A percentile compares a stretch with the other conserved stretches of the same genome.
phyloP scores from a whole-genome alignment of 495 filamentous ascomycete genomes.

The Hypoxylon lienhwacheense region DNA sequence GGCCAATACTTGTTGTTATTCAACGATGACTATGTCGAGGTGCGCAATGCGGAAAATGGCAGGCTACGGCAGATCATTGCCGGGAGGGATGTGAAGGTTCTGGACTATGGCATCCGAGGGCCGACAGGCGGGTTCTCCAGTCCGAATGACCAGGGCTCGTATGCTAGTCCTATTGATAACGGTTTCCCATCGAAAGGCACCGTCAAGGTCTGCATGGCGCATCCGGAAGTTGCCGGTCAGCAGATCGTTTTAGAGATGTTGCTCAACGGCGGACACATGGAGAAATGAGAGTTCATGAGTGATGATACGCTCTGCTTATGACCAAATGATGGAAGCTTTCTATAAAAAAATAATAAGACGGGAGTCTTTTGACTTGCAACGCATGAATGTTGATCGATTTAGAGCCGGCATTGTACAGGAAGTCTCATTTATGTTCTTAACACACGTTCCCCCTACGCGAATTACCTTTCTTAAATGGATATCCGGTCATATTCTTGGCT shows the following conservation, averaged over 20 bases:
- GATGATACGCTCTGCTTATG: slow-evolving; percentile 3
- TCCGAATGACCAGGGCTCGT: slow-evolving; percentile 15
- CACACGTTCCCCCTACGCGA: neutral
- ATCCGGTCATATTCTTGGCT: slow-evolving; percentile 14
- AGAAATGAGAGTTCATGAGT: slow-evolving; percentile 50
- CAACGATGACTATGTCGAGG: slow-evolving; percentile 88
- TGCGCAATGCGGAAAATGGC: slow-evolving; percentile 95
- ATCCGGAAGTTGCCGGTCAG: slow-evolving; percentile 77
- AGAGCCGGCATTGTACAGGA: neutral
- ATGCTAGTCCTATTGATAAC: slow-evolving; percentile 24
- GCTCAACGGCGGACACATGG: slow-evolving; percentile 90
- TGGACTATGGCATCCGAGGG: slow-evolving; percentile 79
- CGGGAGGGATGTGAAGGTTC: slow-evolving; percentile 78
- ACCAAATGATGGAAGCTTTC: neutral
- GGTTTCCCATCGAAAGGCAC: slow-evolving; percentile 56
- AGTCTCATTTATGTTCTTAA: slow-evolving; percentile 14
- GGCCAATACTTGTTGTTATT: slow-evolving; percentile 81
- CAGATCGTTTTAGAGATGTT: slow-evolving; percentile 91
- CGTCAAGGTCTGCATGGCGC: slow-evolving; percentile 93
- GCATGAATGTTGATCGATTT: neutral
- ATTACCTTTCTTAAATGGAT: slow-evolving; percentile 14
- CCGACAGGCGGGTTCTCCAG: slow-evolving; percentile 48
- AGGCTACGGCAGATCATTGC: slow-evolving; percentile 91
- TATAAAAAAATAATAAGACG: no score
- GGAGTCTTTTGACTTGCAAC: no score